A percentile compares a stretch with the other conserved stretches of the same genome.
Conservation (phyloP, 2,329 filamentous ascomycete species). For the Alternaria rosae region DNA sequence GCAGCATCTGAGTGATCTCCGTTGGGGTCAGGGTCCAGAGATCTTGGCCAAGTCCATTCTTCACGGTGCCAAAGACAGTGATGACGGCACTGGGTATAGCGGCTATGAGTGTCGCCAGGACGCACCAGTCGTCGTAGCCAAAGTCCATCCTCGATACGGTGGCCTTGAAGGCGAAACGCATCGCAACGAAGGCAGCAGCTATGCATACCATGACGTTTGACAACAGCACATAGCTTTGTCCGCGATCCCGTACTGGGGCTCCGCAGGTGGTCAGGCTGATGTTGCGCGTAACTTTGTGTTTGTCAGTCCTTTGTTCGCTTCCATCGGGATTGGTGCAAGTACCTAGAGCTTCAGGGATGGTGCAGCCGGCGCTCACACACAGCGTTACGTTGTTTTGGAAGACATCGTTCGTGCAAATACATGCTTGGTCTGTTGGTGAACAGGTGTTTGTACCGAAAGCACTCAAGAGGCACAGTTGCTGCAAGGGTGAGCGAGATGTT, state of each 20-base stretch:
- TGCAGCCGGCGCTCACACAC: slow-evolving; percentile 29
- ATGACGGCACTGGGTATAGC: slow-evolving; percentile 38
- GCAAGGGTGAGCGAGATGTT: not conserved
- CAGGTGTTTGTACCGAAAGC: slow-evolving; percentile 27
- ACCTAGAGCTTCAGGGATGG: slow-evolving; percentile 33
- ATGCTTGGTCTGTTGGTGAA: slow-evolving; percentile 25
- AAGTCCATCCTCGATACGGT: slow-evolving; percentile 43
- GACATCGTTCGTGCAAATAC: slow-evolving; percentile 31
- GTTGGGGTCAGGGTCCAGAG: slow-evolving; percentile 58
- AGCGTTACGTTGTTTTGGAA: slow-evolving; percentile 30
- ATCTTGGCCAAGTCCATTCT: slow-evolving; percentile 58
- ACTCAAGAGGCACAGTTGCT: slow-evolving; percentile 18
- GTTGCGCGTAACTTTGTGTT: slow-evolving; percentile 50
- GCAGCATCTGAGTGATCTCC: slow-evolving; percentile 55
- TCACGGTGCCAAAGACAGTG: slow-evolving; percentile 31
- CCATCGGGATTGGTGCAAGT: not conserved
- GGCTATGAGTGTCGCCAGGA: slow-evolving; percentile 32
- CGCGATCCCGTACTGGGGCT: slow-evolving; percentile 49
- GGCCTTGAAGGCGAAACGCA: slow-evolving; percentile 50
- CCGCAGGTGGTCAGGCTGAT: slow-evolving; percentile 51
- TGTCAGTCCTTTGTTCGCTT: not conserved
- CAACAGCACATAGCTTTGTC: slow-evolving; percentile 41
- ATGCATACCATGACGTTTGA: slow-evolving; percentile 47
- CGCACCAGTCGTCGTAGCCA: slow-evolving; percentile 51
- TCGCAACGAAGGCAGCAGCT: slow-evolving; percentile 43